Evolutionary conservation across 306 rosid genomes (phyloP), one percentile per base, ranked within the genome.

Genomic region (Glycine latifolia): DNA sequence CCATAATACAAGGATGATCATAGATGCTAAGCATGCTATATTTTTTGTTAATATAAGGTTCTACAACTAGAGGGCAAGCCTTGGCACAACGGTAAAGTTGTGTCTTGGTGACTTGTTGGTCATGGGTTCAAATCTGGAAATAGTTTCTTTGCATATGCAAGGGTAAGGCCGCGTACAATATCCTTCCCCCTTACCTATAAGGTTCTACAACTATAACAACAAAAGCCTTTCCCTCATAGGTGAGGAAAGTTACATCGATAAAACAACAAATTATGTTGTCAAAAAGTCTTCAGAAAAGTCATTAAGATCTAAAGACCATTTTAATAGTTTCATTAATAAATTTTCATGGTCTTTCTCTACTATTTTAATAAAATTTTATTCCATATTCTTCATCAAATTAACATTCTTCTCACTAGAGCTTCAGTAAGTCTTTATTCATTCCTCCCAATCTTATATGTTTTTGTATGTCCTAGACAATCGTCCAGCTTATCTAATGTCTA

Each of bases 1-100:
- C 31, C 52, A 17, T 48, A 10, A 48, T 76, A 68, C 67, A 48
- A 66, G 7, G 60, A 75, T 68, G 33, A 41, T 56, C 35, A 56
- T 26, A 70, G 73, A 53, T 70, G 31, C 31, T 26, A 26, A 26
- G 2, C 31, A 26, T 26, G 31, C 48, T 10, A 46, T 59, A 59
- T 59, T 26, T 26, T 10, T 63, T 33, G 41, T 11, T 61, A 17
- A 61, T 26, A 26, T 26, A 26, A 1, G 8, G 69, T 12, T 63
- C 47, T 63, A 63, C 46, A 35, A 11, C 69, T 33, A 63, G n/a
- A n/a, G n/a, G n/a, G n/a, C n/a, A n/a, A n/a, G n/a, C n/a, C n/a
- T n/a, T n/a, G n/a, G n/a, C n/a, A n/a, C n/a, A n/a, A n/a, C n/a
- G n/a, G n/a, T n/a, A n/a, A n/a, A n/a, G n/a, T n/a, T n/a, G n/a